Percentiles rank a stretch among this genome's conserved stretches.
Evolutionary conservation across 495 filamentous ascomycete species (phyloP).

Genomic region (Aspergillus affinis): DNA sequence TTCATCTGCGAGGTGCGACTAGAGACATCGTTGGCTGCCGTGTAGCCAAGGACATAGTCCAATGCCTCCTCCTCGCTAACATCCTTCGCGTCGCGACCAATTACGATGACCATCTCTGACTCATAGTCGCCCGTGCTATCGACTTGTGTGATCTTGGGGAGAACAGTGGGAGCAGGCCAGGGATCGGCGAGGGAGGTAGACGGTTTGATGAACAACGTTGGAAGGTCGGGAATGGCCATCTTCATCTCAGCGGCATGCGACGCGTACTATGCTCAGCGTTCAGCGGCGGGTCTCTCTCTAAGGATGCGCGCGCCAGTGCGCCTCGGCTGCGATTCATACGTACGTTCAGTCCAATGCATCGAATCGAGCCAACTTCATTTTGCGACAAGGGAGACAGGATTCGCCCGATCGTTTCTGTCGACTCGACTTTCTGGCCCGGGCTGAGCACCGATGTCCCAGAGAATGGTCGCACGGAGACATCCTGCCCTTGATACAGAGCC

Average conservation of each 20-base stretch:
- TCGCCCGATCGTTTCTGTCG: constrained; percentile 48
- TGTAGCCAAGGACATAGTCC: constrained; percentile 76
- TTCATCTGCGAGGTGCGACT: constrained; percentile 79
- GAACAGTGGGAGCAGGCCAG: constrained; percentile 62
- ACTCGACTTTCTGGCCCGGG: constrained; percentile 47
- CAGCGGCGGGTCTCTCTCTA: background rate
- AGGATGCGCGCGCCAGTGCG: background rate
- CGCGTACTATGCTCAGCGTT: constrained; percentile 51
- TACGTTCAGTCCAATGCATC: constrained; percentile 77
- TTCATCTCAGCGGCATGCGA: constrained; percentile 75
- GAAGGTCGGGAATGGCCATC: constrained; percentile 69
- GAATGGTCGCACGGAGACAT: constrained; percentile 54
- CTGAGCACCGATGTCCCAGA: constrained; percentile 55
- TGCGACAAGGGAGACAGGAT: constrained; percentile 56
- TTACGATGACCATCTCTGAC: constrained; percentile 75
- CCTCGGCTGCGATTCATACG: constrained; percentile 7
- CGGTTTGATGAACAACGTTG: constrained; percentile 82
- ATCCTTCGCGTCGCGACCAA: constrained; percentile 67
- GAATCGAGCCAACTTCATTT: constrained; percentile 47
- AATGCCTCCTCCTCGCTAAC: constrained; percentile 68
- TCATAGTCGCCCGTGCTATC: constrained; percentile 72
- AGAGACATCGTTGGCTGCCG: constrained; percentile 77
- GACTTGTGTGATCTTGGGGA: constrained; percentile 57
- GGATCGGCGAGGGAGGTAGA: constrained; percentile 67
- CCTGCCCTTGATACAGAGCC: constrained; percentile 53